Conservation (phyloP, 2,329 filamentous ascomycete genomes). For the Penicillium sp. region DNA sequence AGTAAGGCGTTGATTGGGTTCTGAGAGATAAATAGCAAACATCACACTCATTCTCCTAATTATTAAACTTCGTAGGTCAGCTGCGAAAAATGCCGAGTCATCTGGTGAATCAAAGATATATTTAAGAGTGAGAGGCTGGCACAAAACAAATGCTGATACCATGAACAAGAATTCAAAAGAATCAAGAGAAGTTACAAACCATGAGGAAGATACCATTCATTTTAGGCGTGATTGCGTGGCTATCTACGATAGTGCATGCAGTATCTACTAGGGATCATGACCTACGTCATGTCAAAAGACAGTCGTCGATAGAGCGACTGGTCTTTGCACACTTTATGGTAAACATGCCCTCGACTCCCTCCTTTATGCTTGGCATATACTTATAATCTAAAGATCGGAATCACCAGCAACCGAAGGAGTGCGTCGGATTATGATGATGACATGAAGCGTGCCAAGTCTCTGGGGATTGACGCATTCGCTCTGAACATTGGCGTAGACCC, state of each 20-base stretch:
- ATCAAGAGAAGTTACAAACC: background rate
- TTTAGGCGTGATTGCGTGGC: background rate
- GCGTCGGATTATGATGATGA: constrained; percentile 51
- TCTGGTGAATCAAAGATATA: background rate
- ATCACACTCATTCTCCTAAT: background rate
- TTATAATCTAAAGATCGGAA: constrained; percentile 42
- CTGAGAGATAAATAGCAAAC: background rate
- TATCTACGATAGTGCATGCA: background rate
- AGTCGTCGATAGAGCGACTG: constrained; percentile 24
- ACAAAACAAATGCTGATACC: background rate
- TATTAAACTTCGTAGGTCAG: background rate
- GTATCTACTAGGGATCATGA: background rate
- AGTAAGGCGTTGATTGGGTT: background rate
- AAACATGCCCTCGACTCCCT: background rate
- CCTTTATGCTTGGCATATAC: too few species aligned
- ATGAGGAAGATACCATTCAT: background rate
- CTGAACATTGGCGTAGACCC: constrained; percentile 52
- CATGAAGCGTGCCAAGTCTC: constrained; percentile 47
- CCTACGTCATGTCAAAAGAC: background rate
- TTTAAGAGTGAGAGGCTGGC: background rate
- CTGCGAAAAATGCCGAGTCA: background rate
- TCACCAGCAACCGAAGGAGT: constrained; percentile 44
- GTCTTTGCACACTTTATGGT: constrained; percentile 49
- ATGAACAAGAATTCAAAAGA: background rate
- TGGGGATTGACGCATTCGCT: constrained; percentile 52